Conservation (phyloP, 176 grass and related monocot genomes). For the Musa beccarii region DNA sequence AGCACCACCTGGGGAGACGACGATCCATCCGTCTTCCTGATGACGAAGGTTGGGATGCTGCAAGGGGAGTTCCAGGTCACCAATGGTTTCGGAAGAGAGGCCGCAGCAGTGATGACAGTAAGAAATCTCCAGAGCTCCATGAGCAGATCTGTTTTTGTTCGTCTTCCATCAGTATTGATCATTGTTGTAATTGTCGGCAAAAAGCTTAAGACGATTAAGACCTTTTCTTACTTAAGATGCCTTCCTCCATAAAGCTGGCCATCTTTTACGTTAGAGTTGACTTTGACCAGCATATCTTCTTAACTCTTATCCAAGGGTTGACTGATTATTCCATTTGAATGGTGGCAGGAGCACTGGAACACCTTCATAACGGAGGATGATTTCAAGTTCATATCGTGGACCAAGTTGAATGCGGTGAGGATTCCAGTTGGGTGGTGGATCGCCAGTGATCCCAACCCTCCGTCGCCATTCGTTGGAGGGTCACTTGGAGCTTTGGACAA, state of each 20-base stretch:
- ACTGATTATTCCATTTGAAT: not conserved
- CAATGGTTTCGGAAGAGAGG: constrained; percentile 45
- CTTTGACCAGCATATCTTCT: no score
- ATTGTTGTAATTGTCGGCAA: no score
- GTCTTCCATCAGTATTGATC: no score
- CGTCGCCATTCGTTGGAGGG: constrained; percentile 39
- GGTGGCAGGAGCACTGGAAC: constrained; percentile 46
- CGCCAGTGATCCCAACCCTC: constrained; percentile 38
- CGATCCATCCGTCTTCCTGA: constrained; percentile 53
- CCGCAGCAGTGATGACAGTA: constrained; percentile 35
- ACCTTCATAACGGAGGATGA: constrained; percentile 51
- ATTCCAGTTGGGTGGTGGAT: constrained; percentile 81
- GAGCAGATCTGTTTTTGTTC: no score
- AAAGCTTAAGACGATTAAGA: no score
- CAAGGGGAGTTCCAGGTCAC: constrained; percentile 60
- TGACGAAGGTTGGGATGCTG: constrained; percentile 17
- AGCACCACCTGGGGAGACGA: constrained; percentile 43
- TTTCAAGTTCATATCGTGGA: constrained; percentile 35
- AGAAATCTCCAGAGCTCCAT: not conserved
- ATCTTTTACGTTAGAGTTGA: not conserved
- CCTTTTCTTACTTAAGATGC: no score
- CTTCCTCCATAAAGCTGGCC: no score
- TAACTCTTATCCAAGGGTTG: no score
- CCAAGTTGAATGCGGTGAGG: constrained; percentile 36
- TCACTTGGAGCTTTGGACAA: constrained; percentile 52